A percentile compares a stretch with the other conserved stretches of the same genome.
Evolutionary conservation across 768 basidiomycete genomes (phyloP).

Genomic region (Jaapia argillacea): DNA sequence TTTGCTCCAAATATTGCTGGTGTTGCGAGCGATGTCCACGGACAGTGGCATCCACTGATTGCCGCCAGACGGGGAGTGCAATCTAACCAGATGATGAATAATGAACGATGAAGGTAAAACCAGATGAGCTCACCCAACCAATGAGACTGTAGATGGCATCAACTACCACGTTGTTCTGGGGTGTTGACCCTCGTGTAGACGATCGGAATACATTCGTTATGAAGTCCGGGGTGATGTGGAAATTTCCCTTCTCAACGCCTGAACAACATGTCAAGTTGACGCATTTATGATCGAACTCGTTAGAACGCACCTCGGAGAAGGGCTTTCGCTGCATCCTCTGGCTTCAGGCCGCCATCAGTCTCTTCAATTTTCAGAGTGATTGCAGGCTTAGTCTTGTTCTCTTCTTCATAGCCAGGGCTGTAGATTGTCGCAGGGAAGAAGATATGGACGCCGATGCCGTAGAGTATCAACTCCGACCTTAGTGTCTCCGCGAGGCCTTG

Average conservation of each 20-base stretch:
- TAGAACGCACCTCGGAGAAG: conserved; percentile 46
- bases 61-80: conserved; percentile 28
- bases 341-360: conserved; percentile 49
- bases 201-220: conserved; percentile 59
- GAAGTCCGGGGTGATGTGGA: conserved; percentile 69
- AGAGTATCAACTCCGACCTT: conserved; percentile 69
- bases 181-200: conserved; percentile 53
- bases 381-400: conserved; percentile 68
- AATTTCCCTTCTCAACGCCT: conserved; percentile 63
- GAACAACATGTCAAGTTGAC: neutral
- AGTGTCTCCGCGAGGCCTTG: conserved; percentile 78
- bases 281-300: neutral
- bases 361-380: conserved; percentile 73
- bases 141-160: conserved; percentile 38
- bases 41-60: conserved; percentile 25
- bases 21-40: conserved; percentile 24
- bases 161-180: conserved; percentile 46
- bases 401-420: conserved; percentile 65
- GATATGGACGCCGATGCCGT: conserved; percentile 69
- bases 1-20: conserved; percentile 20
- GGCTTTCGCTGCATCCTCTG: conserved; percentile 51
- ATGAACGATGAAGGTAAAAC: neutral
- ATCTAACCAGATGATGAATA: conserved; percentile 17
- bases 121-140: conserved; percentile 26
- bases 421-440: conserved; percentile 80